Evolutionary conservation across 2,329 filamentous ascomycete genomes (phyloP).

Genomic region (Fusarium neocosmosporiellum): DNA sequence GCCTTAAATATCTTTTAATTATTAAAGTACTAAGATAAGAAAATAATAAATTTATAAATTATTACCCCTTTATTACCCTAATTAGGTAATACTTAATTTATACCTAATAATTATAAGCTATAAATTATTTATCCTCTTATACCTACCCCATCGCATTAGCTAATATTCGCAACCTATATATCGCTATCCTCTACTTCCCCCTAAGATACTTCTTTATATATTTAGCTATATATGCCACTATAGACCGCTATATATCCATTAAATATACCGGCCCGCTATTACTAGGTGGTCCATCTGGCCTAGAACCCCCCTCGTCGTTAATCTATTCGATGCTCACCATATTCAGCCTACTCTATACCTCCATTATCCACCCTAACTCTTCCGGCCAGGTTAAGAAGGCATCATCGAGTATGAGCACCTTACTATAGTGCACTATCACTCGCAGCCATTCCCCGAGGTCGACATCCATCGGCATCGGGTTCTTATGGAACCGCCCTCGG

Average conservation of each 20-base stretch:
- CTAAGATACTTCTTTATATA: too few relatives aligned
- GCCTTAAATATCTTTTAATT: too few relatives aligned
- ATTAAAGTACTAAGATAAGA: too few relatives aligned
- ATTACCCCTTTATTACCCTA: too few relatives aligned
- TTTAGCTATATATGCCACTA: neutral
- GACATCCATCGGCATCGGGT: neutral
- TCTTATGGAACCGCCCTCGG: neutral
- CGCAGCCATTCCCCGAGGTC: neutral
- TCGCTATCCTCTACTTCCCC: too few relatives aligned
- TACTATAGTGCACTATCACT: slow-evolving; percentile 1
- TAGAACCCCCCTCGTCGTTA: neutral
- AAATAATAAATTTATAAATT: too few relatives aligned
- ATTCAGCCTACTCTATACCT: neutral
- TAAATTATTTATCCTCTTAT: too few relatives aligned
- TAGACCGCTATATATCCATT: neutral
- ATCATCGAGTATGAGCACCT: neutral
- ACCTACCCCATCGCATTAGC: too few relatives aligned
- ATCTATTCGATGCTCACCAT: neutral
- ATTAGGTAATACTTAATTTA: too few relatives aligned
- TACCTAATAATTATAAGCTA: too few relatives aligned
- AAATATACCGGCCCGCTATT: neutral
- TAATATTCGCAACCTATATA: too few relatives aligned
- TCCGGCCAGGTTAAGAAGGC: neutral
- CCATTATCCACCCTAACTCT: neutral
- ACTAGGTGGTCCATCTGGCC: neutral